Percentiles rank a stretch among this genome's conserved stretches.
Evolutionary conservation across 1,284 basidiomycete species (phyloP).

Genomic region (Cutaneotrichosporon daszewskae): DNA sequence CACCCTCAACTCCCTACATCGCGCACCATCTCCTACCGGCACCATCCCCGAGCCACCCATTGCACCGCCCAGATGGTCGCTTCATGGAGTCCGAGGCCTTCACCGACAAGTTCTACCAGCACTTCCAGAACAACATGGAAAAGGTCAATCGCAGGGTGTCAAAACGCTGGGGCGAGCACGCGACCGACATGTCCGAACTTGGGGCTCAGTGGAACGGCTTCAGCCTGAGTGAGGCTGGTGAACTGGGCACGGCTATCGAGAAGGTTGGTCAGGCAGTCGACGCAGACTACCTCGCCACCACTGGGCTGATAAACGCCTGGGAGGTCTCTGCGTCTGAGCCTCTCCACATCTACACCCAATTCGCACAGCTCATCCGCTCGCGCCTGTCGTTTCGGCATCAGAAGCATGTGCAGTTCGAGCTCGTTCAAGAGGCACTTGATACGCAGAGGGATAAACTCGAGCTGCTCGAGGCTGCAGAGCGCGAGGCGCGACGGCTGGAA

Average conservation of each 20-base stretch:
- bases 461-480: constrained; percentile 86
- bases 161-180: constrained; percentile 90
- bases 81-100: constrained; percentile 96
- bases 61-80: constrained; percentile 82
- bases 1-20: constrained; percentile 39
- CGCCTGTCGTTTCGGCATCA: constrained; percentile 91
- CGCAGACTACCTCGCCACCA: constrained; percentile 86
- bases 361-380: constrained; percentile 88
- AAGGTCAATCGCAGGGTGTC: constrained; percentile 86
- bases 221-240: constrained; percentile 60
- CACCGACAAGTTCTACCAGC: constrained; percentile 90
- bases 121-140: constrained; percentile 87
- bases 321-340: constrained; percentile 94
- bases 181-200: constrained; percentile 87
- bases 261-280: constrained; percentile 84
- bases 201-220: constrained; percentile 95
- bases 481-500: constrained; percentile 81
- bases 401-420: constrained; percentile 96
- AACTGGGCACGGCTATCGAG: constrained; percentile 41
- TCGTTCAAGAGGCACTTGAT: constrained; percentile 87
- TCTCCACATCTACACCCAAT: constrained; percentile 91
- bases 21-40: constrained; percentile 62
- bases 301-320: constrained; percentile 76
- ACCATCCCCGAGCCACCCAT: constrained; percentile 76
- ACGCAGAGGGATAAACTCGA: constrained; percentile 79